These are phyloP conservation scores for Amylocarpus encephaloides DNA, from an alignment of 2,329 filamentous ascomycete species.

Conservation along the genomic window DNA sequence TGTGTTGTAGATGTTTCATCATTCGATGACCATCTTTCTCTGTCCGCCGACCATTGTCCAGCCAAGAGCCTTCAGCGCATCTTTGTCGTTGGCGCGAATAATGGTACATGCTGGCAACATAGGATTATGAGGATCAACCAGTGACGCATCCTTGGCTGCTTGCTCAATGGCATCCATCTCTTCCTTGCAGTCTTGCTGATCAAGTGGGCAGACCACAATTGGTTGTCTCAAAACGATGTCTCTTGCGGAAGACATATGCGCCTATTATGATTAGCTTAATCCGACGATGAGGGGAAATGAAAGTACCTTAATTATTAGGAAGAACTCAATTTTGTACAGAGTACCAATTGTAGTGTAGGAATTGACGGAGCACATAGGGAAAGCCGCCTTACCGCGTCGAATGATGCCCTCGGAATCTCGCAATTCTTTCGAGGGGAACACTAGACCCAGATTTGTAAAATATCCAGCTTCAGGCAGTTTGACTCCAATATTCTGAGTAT, in stretches of 20 bases:
- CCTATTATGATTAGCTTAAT: conserved; percentile 46
- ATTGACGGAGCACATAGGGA: conserved; percentile 80
- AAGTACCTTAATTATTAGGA: conserved; percentile 85
- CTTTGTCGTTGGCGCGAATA: conserved; percentile 68
- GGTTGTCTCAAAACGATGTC: conserved; percentile 86
- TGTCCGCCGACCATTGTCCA: conserved; percentile 58
- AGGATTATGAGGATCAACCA: conserved; percentile 82
- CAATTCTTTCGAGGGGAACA: conserved; percentile 85
- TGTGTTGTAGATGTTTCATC: conserved; percentile 20
- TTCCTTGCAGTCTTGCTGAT: conserved; percentile 92
- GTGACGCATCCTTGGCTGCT: conserved; percentile 84
- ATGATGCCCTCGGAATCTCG: conserved; percentile 83
- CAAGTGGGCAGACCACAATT: conserved; percentile 92
- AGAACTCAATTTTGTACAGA: conserved; percentile 98
- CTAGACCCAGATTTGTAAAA: conserved; percentile 82
- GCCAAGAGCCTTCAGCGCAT: conserved; percentile 54
- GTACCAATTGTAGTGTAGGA: conserved; percentile 93
- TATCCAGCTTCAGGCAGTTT: conserved; percentile 89
- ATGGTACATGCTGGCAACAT: conserved; percentile 86
- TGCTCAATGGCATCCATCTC: conserved; percentile 99
- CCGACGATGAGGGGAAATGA: conserved; percentile 21
- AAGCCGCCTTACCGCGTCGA: conserved; percentile 75
- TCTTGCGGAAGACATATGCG: conserved; percentile 76
- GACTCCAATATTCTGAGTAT: conserved; percentile 72
- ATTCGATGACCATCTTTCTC: conserved; percentile 62